These are phyloP conservation scores for Diplodia sapinea DNA, from an alignment of 2,329 filamentous ascomycete genomes.

Conservation along the genomic window DNA sequence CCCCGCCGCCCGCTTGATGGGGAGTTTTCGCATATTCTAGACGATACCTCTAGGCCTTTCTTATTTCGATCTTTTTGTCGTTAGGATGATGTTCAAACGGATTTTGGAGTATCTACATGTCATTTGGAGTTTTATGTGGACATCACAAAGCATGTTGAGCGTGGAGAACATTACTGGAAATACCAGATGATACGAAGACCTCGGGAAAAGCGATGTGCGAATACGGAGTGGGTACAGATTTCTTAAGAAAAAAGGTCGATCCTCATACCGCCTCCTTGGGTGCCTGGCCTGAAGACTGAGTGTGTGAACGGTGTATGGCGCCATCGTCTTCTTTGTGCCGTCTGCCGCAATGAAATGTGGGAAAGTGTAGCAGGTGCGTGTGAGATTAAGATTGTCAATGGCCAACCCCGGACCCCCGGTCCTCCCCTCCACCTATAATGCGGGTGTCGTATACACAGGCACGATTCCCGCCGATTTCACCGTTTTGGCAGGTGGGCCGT, in stretches of 20 bases:
- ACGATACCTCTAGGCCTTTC: slow-evolving; percentile 13
- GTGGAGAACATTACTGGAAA: too few relatives aligned
- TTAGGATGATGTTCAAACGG: background rate
- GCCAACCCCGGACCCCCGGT: background rate
- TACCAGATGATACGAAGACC: background rate
- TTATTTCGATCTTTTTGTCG: background rate
- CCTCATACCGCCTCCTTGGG: background rate
- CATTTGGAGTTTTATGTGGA: background rate
- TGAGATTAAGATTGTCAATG: background rate
- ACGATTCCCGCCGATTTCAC: background rate
- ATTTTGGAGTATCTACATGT: background rate
- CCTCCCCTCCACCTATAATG: background rate
- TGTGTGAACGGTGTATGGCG: background rate
- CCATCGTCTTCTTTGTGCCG: background rate
- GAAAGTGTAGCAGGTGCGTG: background rate
- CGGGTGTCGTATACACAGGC: background rate
- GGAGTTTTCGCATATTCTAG: slow-evolving; percentile 23
- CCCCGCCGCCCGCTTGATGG: too few relatives aligned
- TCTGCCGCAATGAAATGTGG: background rate
- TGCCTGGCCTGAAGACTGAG: background rate
- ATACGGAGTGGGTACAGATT: background rate
- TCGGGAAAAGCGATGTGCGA: background rate
- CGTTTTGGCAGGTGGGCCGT: background rate
- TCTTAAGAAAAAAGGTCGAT: background rate
- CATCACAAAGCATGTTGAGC: background rate